Evolutionary conservation across 345 rosid genomes (phyloP), one percentile per base, ranked within the genome.

Genomic region (Populus euphratica): DNA sequence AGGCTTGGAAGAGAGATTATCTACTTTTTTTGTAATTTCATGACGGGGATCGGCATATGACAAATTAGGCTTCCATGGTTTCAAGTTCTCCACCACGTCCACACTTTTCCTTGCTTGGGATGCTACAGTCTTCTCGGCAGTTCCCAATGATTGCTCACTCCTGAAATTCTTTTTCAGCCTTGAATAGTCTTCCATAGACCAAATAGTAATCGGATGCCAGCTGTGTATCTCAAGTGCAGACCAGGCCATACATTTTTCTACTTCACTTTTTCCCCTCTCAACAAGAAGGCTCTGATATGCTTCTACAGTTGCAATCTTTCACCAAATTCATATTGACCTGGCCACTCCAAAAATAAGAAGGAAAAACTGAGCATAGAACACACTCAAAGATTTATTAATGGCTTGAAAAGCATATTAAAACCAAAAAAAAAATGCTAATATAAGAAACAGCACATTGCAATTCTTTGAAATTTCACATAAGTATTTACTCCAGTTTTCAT

Each of bases 21-120:
- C 86, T 41, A 69, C 78, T 79, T 81, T 85, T 73, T 85, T 83
- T 4, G 77, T 83, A 33, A 86, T 85, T 80, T 91, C 86, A 47
- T 76, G 83, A 79, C 84, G 85, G 36, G 86, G 81, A 80, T 88
- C 91, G 25, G 89, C 85, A 73, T 83, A 81, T 35, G 88, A 81
- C 8, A 88, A 77, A 1, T 80, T 80, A 16, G 89, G 81, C 77
- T 81, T 87, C 73, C 85, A 88, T 61, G 62, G 84, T 71, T 79
- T 82, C 64, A 86, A 81, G 78, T 82, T 83, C 67, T 83, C 90
- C 36, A 75, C 85, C 71, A 77, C 82, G 74, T 79, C 78, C 76
- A 79, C 61, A 52, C 49, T 84, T 62, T 71, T 80, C 76, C 72
- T 77, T 64, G 81, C 81, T 25, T 77, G 81, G 50, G 68, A 71